Base-by-base conservation (phyloP, 73 alveolate species). In the Paramecium sonneborni region DNA sequence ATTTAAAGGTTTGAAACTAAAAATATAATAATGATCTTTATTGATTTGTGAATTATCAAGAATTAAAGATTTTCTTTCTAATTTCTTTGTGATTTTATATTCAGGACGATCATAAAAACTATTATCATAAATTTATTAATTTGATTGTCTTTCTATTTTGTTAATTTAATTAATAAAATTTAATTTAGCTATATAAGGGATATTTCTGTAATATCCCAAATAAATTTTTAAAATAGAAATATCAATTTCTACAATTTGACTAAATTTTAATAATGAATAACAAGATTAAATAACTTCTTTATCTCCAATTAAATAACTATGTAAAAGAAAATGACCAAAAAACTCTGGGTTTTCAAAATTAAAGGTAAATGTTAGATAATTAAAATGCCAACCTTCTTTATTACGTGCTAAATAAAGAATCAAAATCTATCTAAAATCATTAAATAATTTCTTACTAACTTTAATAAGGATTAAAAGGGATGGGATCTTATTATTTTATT, bases 21-120 rank as follows among this genome's bases (percentile, higher is more conserved):
- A 72, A 5, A 72, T 72, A 15, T 28, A 72, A 37, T 72, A 72
- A 72, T 72, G 86, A 72, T 72, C 86, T 38, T n/a, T 72, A 72
- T 38, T 72, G 0, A 72, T 72, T 37, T 72, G 11, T 18, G 84
- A 67, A 2, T 26, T 26, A 26, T 72, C 86, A 15, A 1, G 7
- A 20, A 72, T 8, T 12, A 72, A 20, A 5, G 86, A 72, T 37
- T 41, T 72, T 20, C 86, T 34, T 72, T 72, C 52, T 35, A 72
- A 14, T 18, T 32, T 32, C 12, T 6, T 72, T 72, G n/a, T 35
- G 11, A 8, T 72, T 5, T 72, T 72, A 41, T 72, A 72, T 72
- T 72, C 86, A 4, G 86, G 86, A 72, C 5, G 8, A 3, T 20
- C 55, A 72, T 35, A 26, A 12, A 30, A 12, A 21, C 3, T 52